A percentile compares a stretch with the other conserved stretches of the same genome.
Evolutionary conservation across 2,329 filamentous ascomycete species (phyloP).

Genomic region (Phialophora verrucosa): DNA sequence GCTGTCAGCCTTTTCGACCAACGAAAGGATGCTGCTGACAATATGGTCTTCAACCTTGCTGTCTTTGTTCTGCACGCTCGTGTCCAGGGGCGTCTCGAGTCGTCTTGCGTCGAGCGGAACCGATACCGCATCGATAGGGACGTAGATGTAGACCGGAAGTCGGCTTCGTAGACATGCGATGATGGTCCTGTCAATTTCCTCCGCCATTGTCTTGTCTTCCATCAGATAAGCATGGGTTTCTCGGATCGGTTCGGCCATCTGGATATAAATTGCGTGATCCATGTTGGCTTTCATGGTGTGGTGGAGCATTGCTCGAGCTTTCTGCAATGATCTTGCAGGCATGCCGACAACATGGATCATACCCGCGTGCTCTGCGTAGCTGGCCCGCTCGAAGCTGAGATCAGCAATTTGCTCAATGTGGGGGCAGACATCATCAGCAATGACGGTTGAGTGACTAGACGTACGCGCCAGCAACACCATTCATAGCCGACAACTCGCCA

Average conservation of each 20-base stretch:
- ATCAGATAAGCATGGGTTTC: constrained; percentile 38
- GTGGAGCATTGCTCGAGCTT: constrained; percentile 49
- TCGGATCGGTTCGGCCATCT: constrained; percentile 37
- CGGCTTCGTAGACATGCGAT: constrained; percentile 36
- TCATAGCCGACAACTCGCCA: constrained; percentile 53
- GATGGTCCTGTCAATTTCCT: constrained; percentile 40
- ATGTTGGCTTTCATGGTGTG: constrained; percentile 42
- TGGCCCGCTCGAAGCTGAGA: not conserved
- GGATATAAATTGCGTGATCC: constrained; percentile 37
- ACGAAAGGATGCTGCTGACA: constrained; percentile 48
- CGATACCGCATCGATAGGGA: constrained; percentile 38
- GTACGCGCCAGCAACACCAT: constrained; percentile 46
- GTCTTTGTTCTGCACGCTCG: constrained; percentile 36
- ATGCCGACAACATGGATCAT: constrained; percentile 67
- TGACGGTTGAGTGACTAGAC: not conserved
- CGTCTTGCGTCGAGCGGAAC: constrained; percentile 44
- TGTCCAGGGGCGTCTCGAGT: constrained; percentile 72
- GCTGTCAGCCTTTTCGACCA: constrained; percentile 28
- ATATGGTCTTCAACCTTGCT: constrained; percentile 64
- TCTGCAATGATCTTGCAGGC: constrained; percentile 54
- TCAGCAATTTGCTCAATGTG: not conserved
- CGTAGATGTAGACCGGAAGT: constrained; percentile 40
- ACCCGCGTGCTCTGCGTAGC: constrained; percentile 64
- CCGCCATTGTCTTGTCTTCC: constrained; percentile 37
- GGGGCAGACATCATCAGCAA: not conserved